These are phyloP conservation scores for Cutaneotrichosporon arboriforme DNA, from an alignment of 1,284 basidiomycete genomes.

Conservation along the genomic window DNA sequence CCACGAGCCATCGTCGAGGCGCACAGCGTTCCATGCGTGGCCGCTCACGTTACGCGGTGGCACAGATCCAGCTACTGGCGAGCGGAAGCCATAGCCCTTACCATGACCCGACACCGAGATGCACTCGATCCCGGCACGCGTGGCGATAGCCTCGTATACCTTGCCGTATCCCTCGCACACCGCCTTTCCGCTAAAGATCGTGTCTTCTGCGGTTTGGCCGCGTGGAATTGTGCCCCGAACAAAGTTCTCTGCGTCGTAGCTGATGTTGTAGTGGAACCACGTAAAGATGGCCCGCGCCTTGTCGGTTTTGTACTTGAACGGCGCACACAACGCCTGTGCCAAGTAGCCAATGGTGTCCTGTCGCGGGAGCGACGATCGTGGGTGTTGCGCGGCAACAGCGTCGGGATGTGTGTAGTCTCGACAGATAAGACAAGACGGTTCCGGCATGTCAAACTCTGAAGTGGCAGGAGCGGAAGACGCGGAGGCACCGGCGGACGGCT, in stretches of 20 bases:
- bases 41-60: not conserved
- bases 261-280: conserved; percentile 18
- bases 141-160: conserved; percentile 6
- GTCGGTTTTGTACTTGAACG: conserved; percentile 7
- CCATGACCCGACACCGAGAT: conserved; percentile 6
- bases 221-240: conserved; percentile 5
- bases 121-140: conserved; percentile 7
- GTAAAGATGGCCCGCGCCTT: conserved; percentile 19
- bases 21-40: conserved; percentile 18
- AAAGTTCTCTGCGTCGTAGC: conserved; percentile 13
- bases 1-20: conserved; percentile 13
- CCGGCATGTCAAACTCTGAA: not conserved
- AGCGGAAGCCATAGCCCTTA: conserved; percentile 10
- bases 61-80: not conserved
- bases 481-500: no score
- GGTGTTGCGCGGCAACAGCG: conserved; percentile 7
- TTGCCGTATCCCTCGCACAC: conserved; percentile 16
- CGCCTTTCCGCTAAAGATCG: conserved; percentile 7
- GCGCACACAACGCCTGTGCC: conserved; percentile 8
- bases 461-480: not conserved
- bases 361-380: not conserved
- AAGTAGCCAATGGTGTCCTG: conserved; percentile 8
- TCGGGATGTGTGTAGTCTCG: conserved; percentile 14
- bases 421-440: conserved; percentile 7
- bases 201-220: conserved; percentile 3